Evolutionary conservation across 1,284 basidiomycete genomes (phyloP).

Genomic region (Xanthoconium separans): DNA sequence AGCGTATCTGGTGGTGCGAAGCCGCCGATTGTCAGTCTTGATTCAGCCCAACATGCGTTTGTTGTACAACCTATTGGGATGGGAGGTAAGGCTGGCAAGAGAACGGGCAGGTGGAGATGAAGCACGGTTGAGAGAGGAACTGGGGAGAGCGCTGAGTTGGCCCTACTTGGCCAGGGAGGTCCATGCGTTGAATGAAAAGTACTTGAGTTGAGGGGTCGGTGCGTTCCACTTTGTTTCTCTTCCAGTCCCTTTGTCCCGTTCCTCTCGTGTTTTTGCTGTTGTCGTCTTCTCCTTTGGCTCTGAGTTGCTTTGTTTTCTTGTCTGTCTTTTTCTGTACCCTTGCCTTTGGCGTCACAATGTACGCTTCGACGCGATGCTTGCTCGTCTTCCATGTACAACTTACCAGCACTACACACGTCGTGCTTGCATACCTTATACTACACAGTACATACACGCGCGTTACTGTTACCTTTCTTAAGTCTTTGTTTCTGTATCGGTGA

Average conservation of each 20-base stretch:
- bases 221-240: not conserved
- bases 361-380: not conserved
- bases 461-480: not conserved
- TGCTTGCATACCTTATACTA: not conserved
- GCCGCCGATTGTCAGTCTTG: conserved; percentile 77
- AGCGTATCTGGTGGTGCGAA: conserved; percentile 89
- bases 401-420: not conserved
- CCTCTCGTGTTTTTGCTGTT: not conserved
- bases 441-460: too few species aligned
- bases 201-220: conserved; percentile 48
- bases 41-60: conserved; percentile 95
- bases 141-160: conserved; percentile 70
- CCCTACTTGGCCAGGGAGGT: conserved; percentile 79
- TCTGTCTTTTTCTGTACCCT: not conserved
- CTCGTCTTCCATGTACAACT: not conserved
- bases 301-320: not conserved
- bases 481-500: not conserved
- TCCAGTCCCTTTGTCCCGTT: not conserved
- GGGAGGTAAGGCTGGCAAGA: conserved; percentile 83
- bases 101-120: conserved; percentile 58
- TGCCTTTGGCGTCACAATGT: not conserved
- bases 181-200: conserved; percentile 78
- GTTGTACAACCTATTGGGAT: conserved; percentile 90
- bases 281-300: not conserved
- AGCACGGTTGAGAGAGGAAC: conserved; percentile 49